Evolutionary conservation across 805 yeast species (phyloP).

Genomic region (Wickerhamomyces bovis): DNA sequence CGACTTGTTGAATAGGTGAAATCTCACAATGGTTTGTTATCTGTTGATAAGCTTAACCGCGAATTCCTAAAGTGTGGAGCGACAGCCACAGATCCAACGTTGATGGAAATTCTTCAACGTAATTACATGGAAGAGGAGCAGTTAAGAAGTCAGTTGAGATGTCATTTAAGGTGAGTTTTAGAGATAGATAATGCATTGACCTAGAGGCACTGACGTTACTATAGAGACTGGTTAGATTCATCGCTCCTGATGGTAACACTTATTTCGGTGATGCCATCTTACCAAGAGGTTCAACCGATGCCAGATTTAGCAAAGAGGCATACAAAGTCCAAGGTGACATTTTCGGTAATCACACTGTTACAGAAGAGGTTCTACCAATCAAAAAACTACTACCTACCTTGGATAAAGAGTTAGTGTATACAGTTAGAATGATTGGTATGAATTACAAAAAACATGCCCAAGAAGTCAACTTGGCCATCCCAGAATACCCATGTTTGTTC

Average conservation of each 20-base stretch:
- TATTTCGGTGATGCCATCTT: slow-evolving; percentile 46
- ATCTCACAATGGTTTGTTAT: too few relatives aligned
- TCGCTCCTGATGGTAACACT: slow-evolving; percentile 36
- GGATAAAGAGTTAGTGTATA: slow-evolving; percentile 27
- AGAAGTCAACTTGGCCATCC: slow-evolving; percentile 35
- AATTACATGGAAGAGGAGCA: not conserved
- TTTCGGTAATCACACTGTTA: slow-evolving; percentile 29
- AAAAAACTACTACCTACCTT: slow-evolving; percentile 35
- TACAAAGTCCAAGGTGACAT: slow-evolving; percentile 40
- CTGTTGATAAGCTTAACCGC: too few relatives aligned
- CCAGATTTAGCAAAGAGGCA: slow-evolving; percentile 36
- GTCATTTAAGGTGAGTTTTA: not conserved
- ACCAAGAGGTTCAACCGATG: slow-evolving; percentile 29
- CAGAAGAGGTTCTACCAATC: slow-evolving; percentile 30
- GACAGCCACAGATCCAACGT: not conserved
- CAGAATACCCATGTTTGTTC: slow-evolving; percentile 42
- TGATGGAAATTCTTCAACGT: too few relatives aligned
- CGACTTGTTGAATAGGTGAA: too few relatives aligned
- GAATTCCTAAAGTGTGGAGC: too few relatives aligned
- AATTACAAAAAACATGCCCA: slow-evolving; percentile 39
- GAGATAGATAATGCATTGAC: not conserved
- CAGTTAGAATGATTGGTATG: slow-evolving; percentile 44
- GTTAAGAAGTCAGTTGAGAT: not conserved
- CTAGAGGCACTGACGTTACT: not conserved
- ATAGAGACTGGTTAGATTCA: slow-evolving; percentile 35